These are phyloP conservation scores for Fagopyrum tataricum DNA, from an alignment of 148 eudicot genomes.

Conservation along the genomic window DNA sequence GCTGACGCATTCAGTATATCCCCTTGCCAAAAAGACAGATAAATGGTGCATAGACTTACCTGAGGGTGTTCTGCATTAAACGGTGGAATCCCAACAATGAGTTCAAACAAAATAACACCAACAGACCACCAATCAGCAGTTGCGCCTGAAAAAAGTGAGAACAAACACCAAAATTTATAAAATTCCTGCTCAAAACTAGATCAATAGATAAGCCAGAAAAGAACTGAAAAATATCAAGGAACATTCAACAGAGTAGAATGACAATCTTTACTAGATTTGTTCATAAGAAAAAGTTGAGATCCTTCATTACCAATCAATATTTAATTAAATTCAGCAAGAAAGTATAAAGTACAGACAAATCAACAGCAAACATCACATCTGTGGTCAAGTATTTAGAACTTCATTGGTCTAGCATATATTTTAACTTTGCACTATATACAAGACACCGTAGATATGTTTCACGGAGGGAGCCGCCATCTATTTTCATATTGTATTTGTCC, in stretches of 20 bases:
- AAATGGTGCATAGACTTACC: conserved; percentile 30
- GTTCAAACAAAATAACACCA: conserved; percentile 90
- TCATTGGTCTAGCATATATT: background rate
- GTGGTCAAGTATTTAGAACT: background rate
- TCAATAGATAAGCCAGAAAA: background rate
- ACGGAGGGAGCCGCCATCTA: background rate
- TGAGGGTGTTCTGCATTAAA: conserved; percentile 99
- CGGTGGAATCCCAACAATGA: conserved; percentile 97
- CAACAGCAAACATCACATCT: background rate
- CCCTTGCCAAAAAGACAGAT: background rate
- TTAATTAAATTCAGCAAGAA: background rate
- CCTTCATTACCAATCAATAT: background rate
- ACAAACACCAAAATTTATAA: background rate
- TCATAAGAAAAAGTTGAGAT: background rate
- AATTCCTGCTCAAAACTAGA: background rate
- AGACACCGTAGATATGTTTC: background rate
- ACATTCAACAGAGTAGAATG: background rate
- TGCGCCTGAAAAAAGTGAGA: conserved; percentile 43
- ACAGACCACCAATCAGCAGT: conserved; percentile 99
- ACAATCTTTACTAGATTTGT: background rate
- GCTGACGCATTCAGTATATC: no score
- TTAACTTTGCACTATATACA: background rate
- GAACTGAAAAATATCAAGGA: background rate
- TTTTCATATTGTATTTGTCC: background rate
- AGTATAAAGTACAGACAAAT: background rate